Evolutionary conservation across 768 basidiomycete species (phyloP).

Genomic region (Suillus subalutaceus): DNA sequence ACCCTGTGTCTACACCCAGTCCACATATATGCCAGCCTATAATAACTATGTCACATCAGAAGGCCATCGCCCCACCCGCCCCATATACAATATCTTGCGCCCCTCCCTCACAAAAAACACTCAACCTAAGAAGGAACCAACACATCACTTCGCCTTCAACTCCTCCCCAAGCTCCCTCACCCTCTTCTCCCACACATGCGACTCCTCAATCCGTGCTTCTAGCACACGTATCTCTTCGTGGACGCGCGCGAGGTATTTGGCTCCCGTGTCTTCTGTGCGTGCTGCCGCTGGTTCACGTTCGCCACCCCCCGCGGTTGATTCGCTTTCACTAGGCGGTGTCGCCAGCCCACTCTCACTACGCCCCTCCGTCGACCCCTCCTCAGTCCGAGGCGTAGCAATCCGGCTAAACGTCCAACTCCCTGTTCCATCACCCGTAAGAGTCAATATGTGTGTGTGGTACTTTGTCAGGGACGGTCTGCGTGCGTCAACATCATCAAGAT

Average conservation of each 20-base stretch:
- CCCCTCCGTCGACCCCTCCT: not conserved
- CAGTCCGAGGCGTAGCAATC: conserved; percentile 40
- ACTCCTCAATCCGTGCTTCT: conserved; percentile 27
- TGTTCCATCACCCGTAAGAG: conserved; percentile 70
- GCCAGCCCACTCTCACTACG: not conserved
- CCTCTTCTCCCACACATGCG: conserved; percentile 29
- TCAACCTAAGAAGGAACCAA: not conserved
- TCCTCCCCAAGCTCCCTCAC: conserved; percentile 29
- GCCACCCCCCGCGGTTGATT: not conserved
- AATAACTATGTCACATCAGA: not conserved
- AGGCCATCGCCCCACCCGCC: not conserved
- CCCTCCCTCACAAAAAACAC: not conserved
- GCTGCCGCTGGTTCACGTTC: not conserved
- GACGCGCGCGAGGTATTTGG: conserved; percentile 25
- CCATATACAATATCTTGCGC: not conserved
- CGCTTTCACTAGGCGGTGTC: not conserved
- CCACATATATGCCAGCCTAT: not conserved
- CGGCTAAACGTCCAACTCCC: conserved; percentile 72
- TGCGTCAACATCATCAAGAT: not conserved
- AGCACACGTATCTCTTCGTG: conserved; percentile 31
- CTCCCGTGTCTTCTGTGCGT: not conserved
- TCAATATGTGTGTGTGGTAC: conserved; percentile 87
- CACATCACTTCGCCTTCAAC: conserved; percentile 16
- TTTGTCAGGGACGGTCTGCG: conserved; percentile 79
- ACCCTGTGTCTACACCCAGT: too few species aligned